Conservation (phyloP, 164 flowering plant genomes). For the Sedum album region DNA sequence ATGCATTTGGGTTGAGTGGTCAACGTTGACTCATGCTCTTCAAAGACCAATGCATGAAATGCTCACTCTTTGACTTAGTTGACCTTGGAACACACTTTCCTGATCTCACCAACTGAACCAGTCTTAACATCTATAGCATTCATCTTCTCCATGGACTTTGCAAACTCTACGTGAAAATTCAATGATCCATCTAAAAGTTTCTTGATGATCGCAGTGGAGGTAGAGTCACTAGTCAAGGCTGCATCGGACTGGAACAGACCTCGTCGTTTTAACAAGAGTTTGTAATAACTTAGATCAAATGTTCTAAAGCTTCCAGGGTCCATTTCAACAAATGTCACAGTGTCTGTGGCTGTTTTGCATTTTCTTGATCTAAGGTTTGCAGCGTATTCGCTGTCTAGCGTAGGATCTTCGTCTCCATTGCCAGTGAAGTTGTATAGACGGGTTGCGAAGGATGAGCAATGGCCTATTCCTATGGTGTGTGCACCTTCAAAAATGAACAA, state of each 20-base stretch:
- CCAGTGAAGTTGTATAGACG: slow-evolving; percentile 19
- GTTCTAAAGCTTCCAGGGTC: no score
- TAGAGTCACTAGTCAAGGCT: neutral
- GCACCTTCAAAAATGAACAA: slow-evolving; percentile 42
- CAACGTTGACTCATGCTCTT: no score
- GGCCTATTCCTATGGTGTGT: slow-evolving; percentile 44
- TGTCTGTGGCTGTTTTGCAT: neutral
- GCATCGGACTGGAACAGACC: neutral
- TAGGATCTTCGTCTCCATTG: neutral
- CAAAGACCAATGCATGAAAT: no score
- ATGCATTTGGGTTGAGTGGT: no score
- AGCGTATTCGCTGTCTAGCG: neutral
- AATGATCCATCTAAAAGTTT: neutral
- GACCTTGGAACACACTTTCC: no score
- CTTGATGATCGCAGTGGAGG: neutral
- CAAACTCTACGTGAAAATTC: neutral
- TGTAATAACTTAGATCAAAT: neutral
- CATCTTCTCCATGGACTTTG: neutral
- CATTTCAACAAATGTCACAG: no score
- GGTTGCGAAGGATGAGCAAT: slow-evolving; percentile 26
- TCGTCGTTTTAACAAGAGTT: neutral
- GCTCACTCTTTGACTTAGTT: no score
- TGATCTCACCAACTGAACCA: no score
- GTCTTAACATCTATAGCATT: no score
- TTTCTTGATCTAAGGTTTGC: neutral